Conservation (phyloP, 2,329 filamentous ascomycete genomes). For the Fusarium sp. region DNA sequence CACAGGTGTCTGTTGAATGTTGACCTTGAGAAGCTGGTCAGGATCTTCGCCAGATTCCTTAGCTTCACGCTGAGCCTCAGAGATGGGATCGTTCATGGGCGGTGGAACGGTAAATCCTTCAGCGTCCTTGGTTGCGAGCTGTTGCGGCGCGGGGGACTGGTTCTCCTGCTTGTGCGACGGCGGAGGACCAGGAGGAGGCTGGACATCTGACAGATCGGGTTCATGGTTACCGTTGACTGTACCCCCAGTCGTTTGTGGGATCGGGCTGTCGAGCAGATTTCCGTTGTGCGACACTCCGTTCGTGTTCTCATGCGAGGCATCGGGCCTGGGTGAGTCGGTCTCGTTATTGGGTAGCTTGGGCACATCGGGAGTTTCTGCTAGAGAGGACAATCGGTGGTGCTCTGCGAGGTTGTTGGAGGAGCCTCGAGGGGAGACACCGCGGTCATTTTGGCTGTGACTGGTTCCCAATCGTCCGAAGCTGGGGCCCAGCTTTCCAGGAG, state of each 20-base stretch:
- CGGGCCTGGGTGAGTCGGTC: conserved; percentile 34
- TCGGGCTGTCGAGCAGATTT: conserved; percentile 43
- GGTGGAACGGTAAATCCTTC: conserved; percentile 82
- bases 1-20: conserved; percentile 81
- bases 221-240: conserved; percentile 60
- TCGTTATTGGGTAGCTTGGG: conserved; percentile 44
- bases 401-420: conserved; percentile 70
- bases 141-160: conserved; percentile 46
- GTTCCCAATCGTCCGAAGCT: conserved; percentile 72
- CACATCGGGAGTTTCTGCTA: conserved; percentile 65
- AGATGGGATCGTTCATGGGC: conserved; percentile 71
- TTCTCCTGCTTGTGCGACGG: conserved; percentile 53
- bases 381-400: conserved; percentile 63
- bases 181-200: conserved; percentile 62
- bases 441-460: conserved; percentile 63
- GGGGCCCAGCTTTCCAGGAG: conserved; percentile 60
- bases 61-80: conserved; percentile 75
- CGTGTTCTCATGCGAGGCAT: conserved; percentile 53
- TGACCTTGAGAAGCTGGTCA: conserved; percentile 80
- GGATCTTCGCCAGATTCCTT: conserved; percentile 62
- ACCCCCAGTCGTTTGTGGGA: conserved; percentile 43
- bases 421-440: conserved; percentile 62
- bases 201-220: conserved; percentile 61
- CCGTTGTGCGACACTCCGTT: conserved; percentile 55
- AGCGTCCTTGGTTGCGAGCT: conserved; percentile 65